Base-by-base conservation (phyloP, 805 yeast genomes). In the Zygotorulaspora florentina region DNA sequence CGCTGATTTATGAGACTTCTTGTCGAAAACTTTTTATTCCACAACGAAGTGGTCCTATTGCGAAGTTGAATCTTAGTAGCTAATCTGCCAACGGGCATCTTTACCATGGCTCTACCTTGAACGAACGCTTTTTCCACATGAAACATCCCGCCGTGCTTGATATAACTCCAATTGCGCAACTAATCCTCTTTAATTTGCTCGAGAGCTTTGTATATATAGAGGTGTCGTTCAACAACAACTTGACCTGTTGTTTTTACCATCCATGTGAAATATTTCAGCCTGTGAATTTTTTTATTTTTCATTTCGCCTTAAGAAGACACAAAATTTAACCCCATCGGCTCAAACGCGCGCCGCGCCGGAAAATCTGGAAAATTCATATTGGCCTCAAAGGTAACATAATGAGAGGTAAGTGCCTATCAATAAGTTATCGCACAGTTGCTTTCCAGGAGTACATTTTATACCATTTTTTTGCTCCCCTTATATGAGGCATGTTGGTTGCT, bases 11-110 rank as follows among this genome's bases (percentile, higher is more conserved):
- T 39, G 16, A 45, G 41, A 27, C 44, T 36, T 20, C 44, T 43
- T n/a, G 50, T 42, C 26, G 58, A 54, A 28, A 57, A 55, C 18
- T 50, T 50, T 42, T 54, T 51, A 20, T 52, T 52, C 54, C 57
- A 56, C 16, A 58, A 43, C n/a, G 43, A 33, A 5, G 61, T 51
- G 9, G 66, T 62, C 34, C 61, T 55, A 28, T 60, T 58, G 17
- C 59, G 52, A 23, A 61, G 42, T 38, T 56, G 60, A 39, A 56
- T 46, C 34, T 54, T 50, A 8, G 57, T 40, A 2, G 54, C 51
- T 13, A 58, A 23, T 11, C 53, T 45, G 7, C 46, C 46, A 28
- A 55, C 52, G 5, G 55, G 59, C 41, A 52, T 47, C 20, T 44
- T 47, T 15, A 58, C 38, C 12, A 52, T 46, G 8, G 50, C 47